Evolutionary conservation across 768 basidiomycete species (phyloP), one percentile per base, ranked within the genome.

Genomic region (Suillus discolor): DNA sequence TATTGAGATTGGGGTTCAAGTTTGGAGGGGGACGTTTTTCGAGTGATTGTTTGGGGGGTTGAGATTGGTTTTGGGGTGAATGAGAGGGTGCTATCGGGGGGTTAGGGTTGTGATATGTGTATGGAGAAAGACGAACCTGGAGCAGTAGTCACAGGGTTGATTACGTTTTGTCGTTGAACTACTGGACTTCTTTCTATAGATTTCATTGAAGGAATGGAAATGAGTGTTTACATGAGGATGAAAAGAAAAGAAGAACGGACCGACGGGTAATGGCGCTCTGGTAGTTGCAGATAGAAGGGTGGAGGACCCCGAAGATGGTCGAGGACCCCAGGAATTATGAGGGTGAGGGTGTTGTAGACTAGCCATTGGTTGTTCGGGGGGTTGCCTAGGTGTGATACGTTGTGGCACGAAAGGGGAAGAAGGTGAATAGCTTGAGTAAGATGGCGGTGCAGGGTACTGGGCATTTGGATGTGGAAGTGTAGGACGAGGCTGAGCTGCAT

Each of bases 251-350:
- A 57, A 55, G 74, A 41, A 69, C 31, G 69, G 62, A 66, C 75
- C 71, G 55, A 68, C 31, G 67, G 75, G 75, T 64, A 67, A 73
- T 67, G 73, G 68, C 61, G 69, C 61, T 62, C 67, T 47, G 25
- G 45, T 12, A 61, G 62, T 0, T 62, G 75, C 70, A 73, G 70
- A 72, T 72, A 71, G n/a, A 70, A 62, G 2, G 62, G 51, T 9
- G 69, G 74, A 73, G 76, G 75, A 76, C 75, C 75, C 75, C 75
- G 69, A 62, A 13, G 68, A 45, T 3, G 63, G 63, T 13, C 66
- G 67, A 60, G 72, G 75, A 78, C 75, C 75, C 75, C 75, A 77
- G 72, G 76, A 6, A 68, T 71, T 18, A 66, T 67, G 74, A 42
- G 73, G 57, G 65, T 69, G 76, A 39, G 75, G 75, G 62, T 77